These are phyloP conservation scores for Lactarius trivialis DNA, from an alignment of 768 basidiomycete species.

Conservation along the genomic window DNA sequence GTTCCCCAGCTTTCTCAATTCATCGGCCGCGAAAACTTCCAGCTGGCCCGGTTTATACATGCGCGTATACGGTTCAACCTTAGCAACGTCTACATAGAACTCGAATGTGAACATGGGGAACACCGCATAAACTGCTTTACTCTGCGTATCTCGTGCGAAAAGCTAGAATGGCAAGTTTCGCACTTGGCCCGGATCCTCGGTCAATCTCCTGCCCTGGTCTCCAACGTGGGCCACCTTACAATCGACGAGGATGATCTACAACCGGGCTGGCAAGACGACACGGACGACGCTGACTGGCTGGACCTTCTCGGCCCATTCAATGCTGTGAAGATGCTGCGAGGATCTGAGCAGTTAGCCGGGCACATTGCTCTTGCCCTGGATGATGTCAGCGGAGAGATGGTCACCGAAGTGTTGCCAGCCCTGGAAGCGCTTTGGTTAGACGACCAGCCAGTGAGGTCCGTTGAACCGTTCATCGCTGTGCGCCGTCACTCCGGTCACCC, in stretches of 20 bases:
- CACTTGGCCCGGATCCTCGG: neutral
- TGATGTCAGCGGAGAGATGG: neutral
- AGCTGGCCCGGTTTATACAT: neutral
- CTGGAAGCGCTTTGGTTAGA: neutral
- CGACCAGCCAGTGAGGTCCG: neutral
- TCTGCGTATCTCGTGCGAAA: neutral
- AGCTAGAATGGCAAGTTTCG: slow-evolving; percentile 1
- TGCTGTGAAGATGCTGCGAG: neutral
- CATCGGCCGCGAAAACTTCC: neutral
- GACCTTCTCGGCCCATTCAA: slow-evolving; percentile 1
- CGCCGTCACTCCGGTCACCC: neutral
- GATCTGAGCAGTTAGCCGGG: neutral
- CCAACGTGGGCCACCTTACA: neutral
- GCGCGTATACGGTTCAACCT: neutral
- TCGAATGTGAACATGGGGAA: neutral
- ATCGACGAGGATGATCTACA: neutral
- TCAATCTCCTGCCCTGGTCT: neutral
- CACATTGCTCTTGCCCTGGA: neutral
- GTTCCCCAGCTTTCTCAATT: neutral
- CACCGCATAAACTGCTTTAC: neutral
- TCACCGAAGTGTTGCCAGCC: neutral
- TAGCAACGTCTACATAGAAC: neutral
- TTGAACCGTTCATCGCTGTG: neutral
- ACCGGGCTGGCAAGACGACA: neutral
- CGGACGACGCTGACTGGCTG: neutral